A percentile compares a stretch with the other conserved stretches of the same genome.
Conservation (phyloP, 2,329 filamentous ascomycete species). For the Hymenoscyphus infarciens region DNA sequence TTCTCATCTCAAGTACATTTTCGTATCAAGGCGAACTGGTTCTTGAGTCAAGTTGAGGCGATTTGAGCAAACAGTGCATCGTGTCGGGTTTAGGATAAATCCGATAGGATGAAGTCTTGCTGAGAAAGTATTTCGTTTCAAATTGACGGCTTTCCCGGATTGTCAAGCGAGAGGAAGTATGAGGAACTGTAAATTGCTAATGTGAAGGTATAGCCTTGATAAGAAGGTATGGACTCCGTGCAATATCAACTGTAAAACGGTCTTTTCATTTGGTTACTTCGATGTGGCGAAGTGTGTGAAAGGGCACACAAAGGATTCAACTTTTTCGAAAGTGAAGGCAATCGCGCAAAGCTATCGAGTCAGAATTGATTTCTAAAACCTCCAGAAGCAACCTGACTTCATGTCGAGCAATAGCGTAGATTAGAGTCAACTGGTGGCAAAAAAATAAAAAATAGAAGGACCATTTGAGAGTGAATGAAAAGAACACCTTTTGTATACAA, state of each 20-base stretch:
- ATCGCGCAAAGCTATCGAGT: neutral
- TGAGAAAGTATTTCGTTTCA: neutral
- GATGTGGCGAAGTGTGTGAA: neutral
- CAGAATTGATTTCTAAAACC: neutral
- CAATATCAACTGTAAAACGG: neutral
- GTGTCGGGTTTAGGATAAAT: neutral
- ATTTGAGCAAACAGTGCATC: neutral
- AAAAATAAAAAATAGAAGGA: neutral
- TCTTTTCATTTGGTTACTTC: neutral
- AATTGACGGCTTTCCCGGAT: neutral
- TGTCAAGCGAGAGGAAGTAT: neutral
- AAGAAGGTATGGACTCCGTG: neutral
- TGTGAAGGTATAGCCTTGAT: neutral
- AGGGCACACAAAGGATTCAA: neutral
- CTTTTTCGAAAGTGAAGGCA: neutral
- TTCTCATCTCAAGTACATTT: neutral
- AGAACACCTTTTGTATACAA: neutral
- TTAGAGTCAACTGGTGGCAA: neutral
- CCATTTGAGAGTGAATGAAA: neutral
- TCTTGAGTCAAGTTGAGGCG: conserved; percentile 8
- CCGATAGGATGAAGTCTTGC: neutral
- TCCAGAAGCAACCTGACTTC: neutral
- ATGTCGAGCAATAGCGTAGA: neutral
- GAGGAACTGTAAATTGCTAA: neutral
- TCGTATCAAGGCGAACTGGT: neutral